Percentiles rank a stretch among this genome's conserved stretches.
These are phyloP conservation scores for Trichoderma sp. DNA, from an alignment of 2,329 filamentous ascomycete genomes.

Conservation along the genomic window DNA sequence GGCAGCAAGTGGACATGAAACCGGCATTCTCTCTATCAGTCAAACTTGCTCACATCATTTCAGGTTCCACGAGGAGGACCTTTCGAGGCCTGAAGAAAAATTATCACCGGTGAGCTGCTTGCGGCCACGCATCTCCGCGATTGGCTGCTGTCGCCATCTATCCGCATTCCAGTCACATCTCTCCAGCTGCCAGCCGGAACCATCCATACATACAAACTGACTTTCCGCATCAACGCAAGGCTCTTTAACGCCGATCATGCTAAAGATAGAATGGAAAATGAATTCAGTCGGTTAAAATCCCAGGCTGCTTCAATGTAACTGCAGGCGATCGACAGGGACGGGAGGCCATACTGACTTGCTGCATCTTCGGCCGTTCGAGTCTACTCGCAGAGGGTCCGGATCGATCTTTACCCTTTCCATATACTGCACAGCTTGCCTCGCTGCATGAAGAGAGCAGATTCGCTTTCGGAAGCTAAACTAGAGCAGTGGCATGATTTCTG, in stretches of 20 bases:
- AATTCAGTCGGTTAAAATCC: too few species aligned
- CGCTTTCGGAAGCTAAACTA: slow-evolving; percentile 2
- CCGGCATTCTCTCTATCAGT: neutral
- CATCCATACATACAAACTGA: neutral
- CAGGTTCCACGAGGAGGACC: neutral
- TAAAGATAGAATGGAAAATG: neutral
- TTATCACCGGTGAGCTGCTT: neutral
- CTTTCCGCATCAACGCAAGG: neutral
- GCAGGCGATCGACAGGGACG: neutral
- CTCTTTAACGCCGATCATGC: slow-evolving; percentile 3
- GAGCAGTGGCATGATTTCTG: neutral
- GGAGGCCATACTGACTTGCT: neutral
- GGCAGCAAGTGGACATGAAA: too few species aligned
- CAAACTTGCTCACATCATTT: neutral
- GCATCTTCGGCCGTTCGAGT: neutral
- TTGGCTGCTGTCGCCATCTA: neutral
- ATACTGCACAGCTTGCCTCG: neutral
- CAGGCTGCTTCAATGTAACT: neutral
- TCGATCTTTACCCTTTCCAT: neutral
- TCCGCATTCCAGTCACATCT: slow-evolving; percentile 22
- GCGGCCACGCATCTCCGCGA: neutral
- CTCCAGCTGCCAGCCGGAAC: slow-evolving; percentile 2
- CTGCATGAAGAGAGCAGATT: neutral
- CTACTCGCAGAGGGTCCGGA: neutral
- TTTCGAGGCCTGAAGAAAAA: neutral